These are phyloP conservation scores for Penicillium robsamsonii DNA, from an alignment of 495 filamentous ascomycete species.

Conservation along the genomic window DNA sequence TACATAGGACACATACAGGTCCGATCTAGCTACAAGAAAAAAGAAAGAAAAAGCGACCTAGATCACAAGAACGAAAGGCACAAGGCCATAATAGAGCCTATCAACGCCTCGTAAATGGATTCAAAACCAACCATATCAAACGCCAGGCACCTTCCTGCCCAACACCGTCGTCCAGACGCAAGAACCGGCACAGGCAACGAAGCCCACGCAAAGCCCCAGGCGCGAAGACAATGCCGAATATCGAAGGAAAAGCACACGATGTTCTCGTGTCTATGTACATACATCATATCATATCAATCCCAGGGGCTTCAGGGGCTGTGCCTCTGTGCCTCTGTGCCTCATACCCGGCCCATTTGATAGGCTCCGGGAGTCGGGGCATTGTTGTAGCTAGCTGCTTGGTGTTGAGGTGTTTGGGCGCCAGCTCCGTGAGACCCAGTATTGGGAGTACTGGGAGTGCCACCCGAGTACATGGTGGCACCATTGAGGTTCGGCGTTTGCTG, in stretches of 20 bases:
- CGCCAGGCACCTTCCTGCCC: constrained; percentile 26
- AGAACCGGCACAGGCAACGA: constrained; percentile 12
- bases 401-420: constrained; percentile 57
- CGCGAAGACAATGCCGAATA: constrained; percentile 31
- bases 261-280: constrained; percentile 33
- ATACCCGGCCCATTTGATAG: constrained; percentile 45
- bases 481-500: constrained; percentile 55
- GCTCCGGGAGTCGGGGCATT: constrained; percentile 63
- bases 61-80: constrained; percentile 17
- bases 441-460: constrained; percentile 70
- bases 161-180: constrained; percentile 24
- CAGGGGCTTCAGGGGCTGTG: constrained; percentile 1
- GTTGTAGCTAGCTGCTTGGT: constrained; percentile 51
- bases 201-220: constrained; percentile 25
- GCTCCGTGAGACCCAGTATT: constrained; percentile 53
- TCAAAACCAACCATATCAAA: constrained; percentile 21
- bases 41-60: constrained; percentile 19
- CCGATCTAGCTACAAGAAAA: constrained; percentile 20
- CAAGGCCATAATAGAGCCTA: constrained; percentile 14
- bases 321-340: constrained; percentile 28
- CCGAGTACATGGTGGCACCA: constrained; percentile 56
- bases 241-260: constrained; percentile 26
- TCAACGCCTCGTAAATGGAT: constrained; percentile 28
- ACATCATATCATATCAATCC: constrained; percentile 33
- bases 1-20: constrained; percentile 7